phyloP scores from a whole-genome alignment of 306 rosid species.

The Cercis canadensis region DNA sequence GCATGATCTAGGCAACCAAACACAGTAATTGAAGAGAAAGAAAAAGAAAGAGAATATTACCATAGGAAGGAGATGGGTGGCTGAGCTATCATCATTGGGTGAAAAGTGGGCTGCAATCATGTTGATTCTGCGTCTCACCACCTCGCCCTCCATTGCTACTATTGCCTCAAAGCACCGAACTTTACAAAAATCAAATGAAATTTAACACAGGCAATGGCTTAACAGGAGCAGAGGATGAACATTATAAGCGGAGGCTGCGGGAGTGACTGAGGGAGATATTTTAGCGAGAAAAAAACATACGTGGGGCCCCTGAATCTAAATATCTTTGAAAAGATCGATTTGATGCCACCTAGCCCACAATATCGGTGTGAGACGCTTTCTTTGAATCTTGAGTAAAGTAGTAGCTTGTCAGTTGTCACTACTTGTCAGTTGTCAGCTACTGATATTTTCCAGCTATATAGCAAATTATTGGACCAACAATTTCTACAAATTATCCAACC shows the following conservation, averaged over 20 bases:
- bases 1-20: constrained; percentile 18
- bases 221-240: neutral
- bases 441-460: neutral
- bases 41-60: constrained; percentile 27
- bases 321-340: constrained; percentile 21
- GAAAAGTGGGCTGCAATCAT: constrained; percentile 65
- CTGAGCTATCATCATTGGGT: constrained; percentile 59
- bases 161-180: neutral
- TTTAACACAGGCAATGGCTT: neutral
- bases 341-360: neutral
- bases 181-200: constrained; percentile 28
- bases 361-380: neutral
- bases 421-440: neutral
- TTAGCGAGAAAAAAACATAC: constrained; percentile 17
- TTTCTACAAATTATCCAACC: constrained; percentile 16
- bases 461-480: constrained; percentile 8
- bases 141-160: constrained; percentile 60
- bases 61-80: constrained; percentile 63
- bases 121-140: constrained; percentile 71
- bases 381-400: no score
- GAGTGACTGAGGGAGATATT: constrained; percentile 30
- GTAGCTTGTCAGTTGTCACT: neutral
- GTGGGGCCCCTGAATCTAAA: constrained; percentile 42
- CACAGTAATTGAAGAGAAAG: neutral
- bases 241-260: constrained; percentile 7